Base-by-base conservation (phyloP, 106 monocot species). In the Allium cepa region DNA sequence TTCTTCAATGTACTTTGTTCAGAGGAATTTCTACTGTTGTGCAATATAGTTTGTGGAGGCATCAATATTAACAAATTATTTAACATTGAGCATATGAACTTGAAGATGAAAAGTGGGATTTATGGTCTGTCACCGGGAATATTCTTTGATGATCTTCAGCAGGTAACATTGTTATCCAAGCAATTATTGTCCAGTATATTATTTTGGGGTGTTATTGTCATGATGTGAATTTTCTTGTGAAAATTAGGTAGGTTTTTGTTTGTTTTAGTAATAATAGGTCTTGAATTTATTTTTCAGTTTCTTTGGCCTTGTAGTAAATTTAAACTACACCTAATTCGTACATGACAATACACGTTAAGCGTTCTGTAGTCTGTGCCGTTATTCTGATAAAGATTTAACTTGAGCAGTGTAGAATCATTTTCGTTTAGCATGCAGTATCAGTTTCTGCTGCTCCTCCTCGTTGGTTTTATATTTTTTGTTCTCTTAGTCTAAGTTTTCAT, bases 111-210 rank as follows among this genome's bases (percentile, higher is more conserved):
- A 75, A 82, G 60, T 68, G 79, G 87, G 14, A 75, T 60, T 55
- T 85, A 90, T 78, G 90, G 76, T n/a, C 80, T 59, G 17, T 70
- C 77, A 13, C 68, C 73, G 22, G 69, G 64, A 36, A 64, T 71
- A 60, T 82, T 90, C 78, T 71, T 76, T 69, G 70, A 82, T 74
- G 87, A 90, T 72, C 74, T 94, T 66, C 86, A 84, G 53, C 79
- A 79, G 86, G 94, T 94, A 87, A 9, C 50, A 36, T 36, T 5
- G 36, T 36, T 36, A 36, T 36, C 36, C 36, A 36, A 36, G 36
- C 36, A 36, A 36, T 36, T 36, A 5, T 36, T 36, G 36, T 36
- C 36, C 5, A 36, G 4, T 36, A 36, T 36, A 36, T 36, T 36
- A 36, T 36, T 36, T 36, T 36, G 36, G 36, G 36, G 36, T 36